A percentile compares a stretch with the other conserved stretches of the same genome.
phyloP scores from a whole-genome alignment of 805 yeast species.

The Kodamaea jinghongensis region DNA sequence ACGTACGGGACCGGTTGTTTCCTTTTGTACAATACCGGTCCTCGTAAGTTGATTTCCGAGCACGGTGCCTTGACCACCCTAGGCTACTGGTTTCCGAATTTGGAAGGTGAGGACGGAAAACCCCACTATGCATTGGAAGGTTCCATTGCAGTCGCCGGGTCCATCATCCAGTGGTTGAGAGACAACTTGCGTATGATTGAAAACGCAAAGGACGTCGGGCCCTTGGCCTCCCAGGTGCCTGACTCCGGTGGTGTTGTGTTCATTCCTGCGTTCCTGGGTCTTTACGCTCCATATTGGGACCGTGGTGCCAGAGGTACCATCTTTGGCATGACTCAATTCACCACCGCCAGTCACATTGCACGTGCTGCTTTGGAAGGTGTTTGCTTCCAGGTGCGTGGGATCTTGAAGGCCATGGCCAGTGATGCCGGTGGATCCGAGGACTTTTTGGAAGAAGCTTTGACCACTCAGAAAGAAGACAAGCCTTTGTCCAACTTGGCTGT shows the following conservation, averaged over 20 bases:
- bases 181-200: slow-evolving; percentile 83
- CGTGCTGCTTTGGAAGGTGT: slow-evolving; percentile 95
- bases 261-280: slow-evolving; percentile 92
- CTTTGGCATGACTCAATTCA: slow-evolving; percentile 88
- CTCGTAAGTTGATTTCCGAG: slow-evolving; percentile 61
- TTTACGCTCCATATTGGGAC: slow-evolving; percentile 96
- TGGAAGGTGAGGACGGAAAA: slow-evolving; percentile 43
- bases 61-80: slow-evolving; percentile 88
- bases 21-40: slow-evolving; percentile 83
- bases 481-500: slow-evolving; percentile 64
- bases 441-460: slow-evolving; percentile 52
- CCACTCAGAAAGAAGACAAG: slow-evolving; percentile 41
- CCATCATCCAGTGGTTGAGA: slow-evolving; percentile 90
- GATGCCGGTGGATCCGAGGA: slow-evolving; percentile 69
- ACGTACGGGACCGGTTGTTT: slow-evolving; percentile 97
- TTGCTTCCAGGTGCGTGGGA: slow-evolving; percentile 90
- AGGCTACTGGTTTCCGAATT: slow-evolving; percentile 82
- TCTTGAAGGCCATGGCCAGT: slow-evolving; percentile 82
- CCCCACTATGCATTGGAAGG: slow-evolving; percentile 94
- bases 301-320: slow-evolving; percentile 89
- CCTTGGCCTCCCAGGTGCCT: slow-evolving; percentile 77
- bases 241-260: slow-evolving; percentile 90
- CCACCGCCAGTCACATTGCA: slow-evolving; percentile 89
- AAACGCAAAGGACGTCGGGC: slow-evolving; percentile 84
- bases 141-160: slow-evolving; percentile 94